Evolutionary conservation across 2,329 filamentous ascomycete species (phyloP).

Genomic region (Epichloe coenophiala): DNA sequence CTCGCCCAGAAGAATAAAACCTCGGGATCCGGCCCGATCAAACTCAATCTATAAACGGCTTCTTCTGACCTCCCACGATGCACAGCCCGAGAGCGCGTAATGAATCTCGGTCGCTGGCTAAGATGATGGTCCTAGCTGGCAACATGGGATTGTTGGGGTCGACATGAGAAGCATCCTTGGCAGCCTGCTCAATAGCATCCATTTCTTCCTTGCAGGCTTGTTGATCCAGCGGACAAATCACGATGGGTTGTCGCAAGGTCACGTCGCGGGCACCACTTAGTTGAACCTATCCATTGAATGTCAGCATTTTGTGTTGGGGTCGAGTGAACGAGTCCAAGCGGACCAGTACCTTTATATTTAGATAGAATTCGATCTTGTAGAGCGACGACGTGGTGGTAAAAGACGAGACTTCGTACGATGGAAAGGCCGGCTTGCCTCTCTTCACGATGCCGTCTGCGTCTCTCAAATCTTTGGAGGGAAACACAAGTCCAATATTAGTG

Average conservation of each 20-base stretch:
- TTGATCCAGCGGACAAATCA: slow-evolving; percentile 90
- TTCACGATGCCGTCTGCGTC: slow-evolving; percentile 81
- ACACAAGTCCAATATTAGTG: slow-evolving; percentile 81
- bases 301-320: slow-evolving; percentile 8
- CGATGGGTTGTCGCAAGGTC: slow-evolving; percentile 75
- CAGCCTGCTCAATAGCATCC: slow-evolving; percentile 93
- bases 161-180: slow-evolving; percentile 79
- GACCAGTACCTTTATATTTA: slow-evolving; percentile 70
- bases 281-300: slow-evolving; percentile 49
- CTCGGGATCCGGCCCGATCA: background rate
- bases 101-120: slow-evolving; percentile 58
- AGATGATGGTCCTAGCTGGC: slow-evolving; percentile 72
- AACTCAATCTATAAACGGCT: slow-evolving; percentile 47
- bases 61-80: slow-evolving; percentile 49
- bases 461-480: slow-evolving; percentile 77
- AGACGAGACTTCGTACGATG: slow-evolving; percentile 73
- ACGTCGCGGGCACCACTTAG: slow-evolving; percentile 83
- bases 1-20: background rate
- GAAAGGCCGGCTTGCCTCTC: slow-evolving; percentile 74
- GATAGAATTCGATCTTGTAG: slow-evolving; percentile 97
- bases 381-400: slow-evolving; percentile 90
- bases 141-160: slow-evolving; percentile 84
- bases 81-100: slow-evolving; percentile 49
- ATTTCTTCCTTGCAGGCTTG: slow-evolving; percentile 96
- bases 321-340: background rate